A percentile compares a stretch with the other conserved stretches of the same genome.
Conservation (phyloP, 1,284 basidiomycete species). For the Pseudozyma thailandica region DNA sequence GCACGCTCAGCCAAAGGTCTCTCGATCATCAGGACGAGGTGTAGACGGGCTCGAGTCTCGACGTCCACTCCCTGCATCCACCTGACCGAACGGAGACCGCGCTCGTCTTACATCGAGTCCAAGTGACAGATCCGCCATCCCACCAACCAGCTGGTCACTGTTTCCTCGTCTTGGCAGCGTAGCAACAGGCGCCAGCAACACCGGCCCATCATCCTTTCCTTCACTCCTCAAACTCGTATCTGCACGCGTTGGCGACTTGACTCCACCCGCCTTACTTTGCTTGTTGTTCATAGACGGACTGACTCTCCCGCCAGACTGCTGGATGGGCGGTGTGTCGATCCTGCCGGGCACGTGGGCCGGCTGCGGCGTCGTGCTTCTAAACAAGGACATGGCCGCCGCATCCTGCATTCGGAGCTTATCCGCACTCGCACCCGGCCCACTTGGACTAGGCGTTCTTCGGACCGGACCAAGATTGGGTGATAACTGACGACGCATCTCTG, state of each 20-base stretch:
- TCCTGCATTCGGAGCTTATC: slow-evolving; percentile 41
- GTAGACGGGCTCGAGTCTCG: slow-evolving; percentile 28
- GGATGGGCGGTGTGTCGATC: slow-evolving; percentile 35
- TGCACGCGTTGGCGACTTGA: neutral
- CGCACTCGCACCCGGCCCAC: slow-evolving; percentile 17
- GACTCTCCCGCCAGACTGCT: slow-evolving; percentile 5
- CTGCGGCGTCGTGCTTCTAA: slow-evolving; percentile 35
- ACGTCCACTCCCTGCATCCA: neutral
- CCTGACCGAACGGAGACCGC: neutral
- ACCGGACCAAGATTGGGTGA: slow-evolving; percentile 9
- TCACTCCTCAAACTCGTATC: neutral
- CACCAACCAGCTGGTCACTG: too few relatives aligned
- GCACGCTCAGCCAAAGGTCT: slow-evolving; percentile 9
- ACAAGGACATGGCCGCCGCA: slow-evolving; percentile 42
- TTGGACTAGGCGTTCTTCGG: slow-evolving; percentile 24
- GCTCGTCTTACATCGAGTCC: neutral
- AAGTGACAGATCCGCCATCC: too few relatives aligned
- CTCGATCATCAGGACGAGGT: slow-evolving; percentile 34
- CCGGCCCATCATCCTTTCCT: slow-evolving; percentile 17
- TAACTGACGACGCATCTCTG: slow-evolving; percentile 12
- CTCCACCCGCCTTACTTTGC: neutral
- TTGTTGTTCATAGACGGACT: slow-evolving; percentile 12
- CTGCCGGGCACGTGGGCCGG: slow-evolving; percentile 32
- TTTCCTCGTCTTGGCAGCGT: slow-evolving; percentile 5
- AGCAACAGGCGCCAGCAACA: slow-evolving; percentile 26